Evolutionary conservation across 306 rosid genomes (phyloP), one percentile per base, ranked within the genome.

Genomic region (Lithocarpus polystachyus): DNA sequence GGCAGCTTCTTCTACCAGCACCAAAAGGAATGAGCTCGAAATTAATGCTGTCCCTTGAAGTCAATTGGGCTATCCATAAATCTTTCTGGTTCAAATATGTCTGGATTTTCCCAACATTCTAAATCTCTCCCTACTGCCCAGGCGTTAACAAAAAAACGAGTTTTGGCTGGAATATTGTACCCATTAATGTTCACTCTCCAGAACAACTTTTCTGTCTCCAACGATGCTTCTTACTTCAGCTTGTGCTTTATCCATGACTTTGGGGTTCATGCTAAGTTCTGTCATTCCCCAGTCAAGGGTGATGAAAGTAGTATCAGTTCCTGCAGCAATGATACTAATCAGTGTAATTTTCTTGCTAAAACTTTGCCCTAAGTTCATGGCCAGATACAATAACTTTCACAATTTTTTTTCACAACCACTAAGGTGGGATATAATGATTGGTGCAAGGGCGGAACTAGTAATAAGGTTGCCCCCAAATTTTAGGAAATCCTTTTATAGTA

Each of bases 251-350:
- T 88, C 40, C 85, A 88, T 82, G 11, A 74, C 85, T 15, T 35
- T 67, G 13, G 90, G 94, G 57, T 90, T 86, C 83, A 82, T 85
- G 45, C 89, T 23, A 2, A 90, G 86, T 86, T 90, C 89, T 18
- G 92, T 88, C 92, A 89, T 90, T 83, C 79, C 90, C 96, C 91
- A 90, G 43, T 89, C 96, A 45, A 93, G 94, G 53, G 84, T 73
- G 55, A 89, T 90, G 84, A 82, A 87, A 29, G 82, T 81, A 68
- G 94, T 91, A 76, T 91, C 96, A 7, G 96, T 91, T 81, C 94
- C 92, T 29, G 94, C 84, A 69, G 14, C 40, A 72, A 59, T 20
- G 48, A 33, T 76, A 68, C n/a, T 67, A 28, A 17, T 52, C 28
- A 74, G 28, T 56, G 56, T 33, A 33, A 24, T 52, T 31, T 55